Evolutionary conservation across 495 filamentous ascomycete genomes (phyloP).

Genomic region (Daldinia bambusicola): DNA sequence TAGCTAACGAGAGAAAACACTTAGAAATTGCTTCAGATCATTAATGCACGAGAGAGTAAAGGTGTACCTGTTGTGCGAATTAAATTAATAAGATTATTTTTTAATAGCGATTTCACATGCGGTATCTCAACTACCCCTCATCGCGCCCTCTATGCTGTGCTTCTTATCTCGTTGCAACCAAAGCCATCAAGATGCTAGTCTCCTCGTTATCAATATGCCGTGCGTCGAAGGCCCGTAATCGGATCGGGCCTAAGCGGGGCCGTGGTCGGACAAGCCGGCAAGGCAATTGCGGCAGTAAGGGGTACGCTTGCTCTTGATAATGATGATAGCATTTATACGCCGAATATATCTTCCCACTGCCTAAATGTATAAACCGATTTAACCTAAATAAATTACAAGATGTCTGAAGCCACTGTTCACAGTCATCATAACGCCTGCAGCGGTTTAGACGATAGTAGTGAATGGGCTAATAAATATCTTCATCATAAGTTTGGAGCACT

Average conservation of each 20-base stretch:
- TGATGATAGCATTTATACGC: too few relatives aligned
- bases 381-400: too few relatives aligned
- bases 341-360: too few relatives aligned
- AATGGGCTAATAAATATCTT: not conserved
- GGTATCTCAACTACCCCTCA: conserved; percentile 6
- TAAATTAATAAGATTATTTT: not conserved
- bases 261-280: not conserved
- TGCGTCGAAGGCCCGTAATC: not conserved
- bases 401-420: too few relatives aligned
- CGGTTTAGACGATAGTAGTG: too few relatives aligned
- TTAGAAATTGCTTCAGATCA: not conserved
- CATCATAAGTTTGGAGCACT: conserved; percentile 14
- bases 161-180: conserved; percentile 6
- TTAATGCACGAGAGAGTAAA: not conserved
- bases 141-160: not conserved
- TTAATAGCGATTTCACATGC: not conserved
- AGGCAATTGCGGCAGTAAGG: not conserved
- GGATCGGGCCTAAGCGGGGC: conserved; percentile 6
- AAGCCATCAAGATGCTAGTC: not conserved
- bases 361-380: too few relatives aligned
- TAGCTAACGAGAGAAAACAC: too few relatives aligned
- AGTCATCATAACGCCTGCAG: too few relatives aligned
- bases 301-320: too few relatives aligned
- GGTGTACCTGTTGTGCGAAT: too few relatives aligned
- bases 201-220: not conserved